Base-by-base conservation (phyloP, 345 rosid genomes). In the Hibiscus syriacus region DNA sequence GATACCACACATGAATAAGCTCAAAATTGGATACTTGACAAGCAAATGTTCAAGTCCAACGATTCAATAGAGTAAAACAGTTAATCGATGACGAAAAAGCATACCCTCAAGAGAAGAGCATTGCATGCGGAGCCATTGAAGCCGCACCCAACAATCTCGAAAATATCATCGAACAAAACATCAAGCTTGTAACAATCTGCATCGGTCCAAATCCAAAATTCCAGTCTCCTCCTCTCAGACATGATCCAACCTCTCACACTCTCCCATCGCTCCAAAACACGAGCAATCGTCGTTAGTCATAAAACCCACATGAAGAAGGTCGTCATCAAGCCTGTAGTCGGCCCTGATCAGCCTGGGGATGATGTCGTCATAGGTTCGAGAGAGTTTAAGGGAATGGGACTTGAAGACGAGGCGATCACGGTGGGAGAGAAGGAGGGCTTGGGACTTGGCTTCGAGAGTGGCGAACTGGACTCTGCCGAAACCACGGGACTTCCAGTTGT, bases 221-320 rank as follows among this genome's bases (percentile, higher is more conserved):
- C 97, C 8, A 85, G 55, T 71, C 84, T 82, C 61, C 80, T 74
- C 77, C 81, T 82, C 76, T 84, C 96, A 4, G 88, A 91, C 90
- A 91, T 76, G 30, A 89, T 41, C 99, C 97, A 93, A n/a, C 84
- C 84, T 77, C 90, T 85, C 13, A 87, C 92, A 5, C 84, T 82
- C 46, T 79, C 78, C 92, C 90, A 87, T 8, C 43, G 73, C 69
- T 85, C 88, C 74, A 93, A 68, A 60, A 82, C 90, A 76, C 80
- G 77, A 68, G 34, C 27, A 13, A 65, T 74, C 74, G 14, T 70
- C 79, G 5, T 74, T 58, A 4, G 57, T 78, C 74, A 79, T 70
- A 67, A 94, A 85, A 34, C 99, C 99, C 56, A 59, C 82, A 11
- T 78, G 77, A 62, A 94, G 78, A 69, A 72, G 70, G 56, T 83